phyloP scores from a whole-genome alignment of 2,329 filamentous ascomycete species.

The Pleurostoma richardsiae region DNA sequence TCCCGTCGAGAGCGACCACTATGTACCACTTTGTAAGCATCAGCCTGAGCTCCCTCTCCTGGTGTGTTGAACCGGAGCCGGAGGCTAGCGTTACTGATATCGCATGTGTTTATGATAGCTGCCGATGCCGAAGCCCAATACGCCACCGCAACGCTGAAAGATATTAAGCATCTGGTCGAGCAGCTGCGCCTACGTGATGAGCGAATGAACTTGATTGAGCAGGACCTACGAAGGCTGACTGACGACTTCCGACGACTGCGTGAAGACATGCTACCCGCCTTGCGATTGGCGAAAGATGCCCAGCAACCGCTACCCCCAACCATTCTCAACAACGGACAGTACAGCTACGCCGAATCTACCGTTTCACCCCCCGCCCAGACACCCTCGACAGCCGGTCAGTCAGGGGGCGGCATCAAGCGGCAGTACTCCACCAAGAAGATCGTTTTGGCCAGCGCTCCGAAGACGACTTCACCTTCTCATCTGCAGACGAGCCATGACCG shows the following conservation, averaged over 20 bases:
- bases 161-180: conserved; percentile 86
- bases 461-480: conserved; percentile 70
- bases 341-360: conserved; percentile 48
- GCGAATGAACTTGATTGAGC: conserved; percentile 77
- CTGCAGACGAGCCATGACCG: conserved; percentile 65
- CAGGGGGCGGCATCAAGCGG: conserved; percentile 56
- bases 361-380: conserved; percentile 54
- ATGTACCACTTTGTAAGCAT: conserved; percentile 80
- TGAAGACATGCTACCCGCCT: conserved; percentile 85
- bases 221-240: conserved; percentile 74
- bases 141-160: conserved; percentile 82
- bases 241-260: conserved; percentile 86
- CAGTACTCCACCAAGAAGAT: conserved; percentile 75
- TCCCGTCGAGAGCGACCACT: conserved; percentile 87
- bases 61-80: neutral
- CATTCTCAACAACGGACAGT: conserved; percentile 33
- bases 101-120: conserved; percentile 44
- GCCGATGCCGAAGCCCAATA: conserved; percentile 85
- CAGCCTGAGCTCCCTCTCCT: conserved; percentile 1
- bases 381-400: conserved; percentile 44
- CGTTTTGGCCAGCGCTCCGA: conserved; percentile 66
- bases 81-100: too few species aligned
- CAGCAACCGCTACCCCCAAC: conserved; percentile 71
- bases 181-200: conserved; percentile 88
- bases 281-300: conserved; percentile 87